phyloP scores from a whole-genome alignment of 1,139 yeast genomes.

The Oligophagozyma castellii region DNA sequence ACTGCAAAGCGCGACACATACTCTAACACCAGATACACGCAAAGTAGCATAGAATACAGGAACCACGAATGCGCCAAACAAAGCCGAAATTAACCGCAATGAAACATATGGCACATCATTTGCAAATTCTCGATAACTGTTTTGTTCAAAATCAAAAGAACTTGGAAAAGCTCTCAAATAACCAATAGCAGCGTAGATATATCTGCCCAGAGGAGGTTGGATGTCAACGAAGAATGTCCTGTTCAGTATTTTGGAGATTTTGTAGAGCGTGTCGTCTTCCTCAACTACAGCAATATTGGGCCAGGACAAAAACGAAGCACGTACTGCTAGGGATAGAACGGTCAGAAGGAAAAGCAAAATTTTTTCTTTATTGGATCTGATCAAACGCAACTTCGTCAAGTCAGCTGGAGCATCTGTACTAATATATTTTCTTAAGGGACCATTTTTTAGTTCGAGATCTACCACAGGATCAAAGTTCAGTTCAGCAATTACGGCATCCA shows the following conservation, averaged over 20 bases:
- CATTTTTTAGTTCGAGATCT: constrained; percentile 28
- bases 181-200: constrained; percentile 68
- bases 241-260: constrained; percentile 56
- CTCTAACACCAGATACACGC: constrained; percentile 75
- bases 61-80: constrained; percentile 69
- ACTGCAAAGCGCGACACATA: constrained; percentile 57
- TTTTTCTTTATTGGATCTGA: constrained; percentile 26
- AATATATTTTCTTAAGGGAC: constrained; percentile 28
- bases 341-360: constrained; percentile 35
- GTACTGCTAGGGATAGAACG: constrained; percentile 38
- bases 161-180: constrained; percentile 64
- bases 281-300: constrained; percentile 85
- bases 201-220: constrained; percentile 84
- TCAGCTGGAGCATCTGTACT: constrained; percentile 32
- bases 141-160: constrained; percentile 51
- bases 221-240: constrained; percentile 77
- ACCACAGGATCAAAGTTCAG: background rate
- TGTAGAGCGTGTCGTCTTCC: constrained; percentile 72
- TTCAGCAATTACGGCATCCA: no score
- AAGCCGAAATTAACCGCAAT: constrained; percentile 78
- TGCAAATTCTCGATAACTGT: constrained; percentile 49
- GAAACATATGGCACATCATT: constrained; percentile 51
- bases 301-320: constrained; percentile 44
- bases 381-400: constrained; percentile 27
- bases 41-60: constrained; percentile 66